phyloP scores from a whole-genome alignment of 371 early-diverging fungal species.

The Saksenaea vasiformis region DNA sequence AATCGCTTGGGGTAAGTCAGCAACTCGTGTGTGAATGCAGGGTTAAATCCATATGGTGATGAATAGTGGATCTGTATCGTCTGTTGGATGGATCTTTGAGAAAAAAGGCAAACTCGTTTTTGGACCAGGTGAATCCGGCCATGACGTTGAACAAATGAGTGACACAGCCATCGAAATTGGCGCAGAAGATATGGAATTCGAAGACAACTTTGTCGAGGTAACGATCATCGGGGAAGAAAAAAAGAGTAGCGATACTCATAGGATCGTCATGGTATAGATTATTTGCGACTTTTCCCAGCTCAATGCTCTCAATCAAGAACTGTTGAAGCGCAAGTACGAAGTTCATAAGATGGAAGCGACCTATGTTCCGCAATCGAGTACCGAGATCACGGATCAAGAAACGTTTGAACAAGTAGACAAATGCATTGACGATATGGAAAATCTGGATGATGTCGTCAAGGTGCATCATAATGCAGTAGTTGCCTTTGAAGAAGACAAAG shows the following conservation, averaged over 20 bases:
- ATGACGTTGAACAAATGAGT: conserved; percentile 56
- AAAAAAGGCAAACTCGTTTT: conserved; percentile 58
- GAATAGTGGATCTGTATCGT: conserved; percentile 56
- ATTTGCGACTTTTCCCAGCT: conserved; percentile 54
- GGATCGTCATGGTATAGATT: conserved; percentile 23
- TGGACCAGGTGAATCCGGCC: conserved; percentile 40
- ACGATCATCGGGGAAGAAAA: not conserved
- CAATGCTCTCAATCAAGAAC: conserved; percentile 32
- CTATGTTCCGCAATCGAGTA: conserved; percentile 44
- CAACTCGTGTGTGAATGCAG: not conserved
- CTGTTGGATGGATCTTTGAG: conserved; percentile 64
- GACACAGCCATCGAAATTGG: conserved; percentile 62
- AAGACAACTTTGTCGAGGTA: conserved; percentile 44
- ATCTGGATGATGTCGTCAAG: conserved; percentile 58
- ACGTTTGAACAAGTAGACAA: conserved; percentile 37
- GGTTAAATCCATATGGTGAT: not conserved
- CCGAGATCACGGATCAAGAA: conserved; percentile 41
- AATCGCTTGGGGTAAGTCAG: conserved; percentile 48
- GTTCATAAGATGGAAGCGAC: conserved; percentile 45
- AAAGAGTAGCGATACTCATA: conserved; percentile 1
- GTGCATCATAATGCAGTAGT: conserved; percentile 53
- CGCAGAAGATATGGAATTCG: conserved; percentile 61
- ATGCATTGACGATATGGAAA: conserved; percentile 54
- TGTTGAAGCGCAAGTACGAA: conserved; percentile 43
- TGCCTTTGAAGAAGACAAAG: not conserved